Percentiles rank a stretch among this genome's conserved stretches.
Conservation (phyloP, 371 early-diverging fungal genomes). For the Smittium mucronatum region DNA sequence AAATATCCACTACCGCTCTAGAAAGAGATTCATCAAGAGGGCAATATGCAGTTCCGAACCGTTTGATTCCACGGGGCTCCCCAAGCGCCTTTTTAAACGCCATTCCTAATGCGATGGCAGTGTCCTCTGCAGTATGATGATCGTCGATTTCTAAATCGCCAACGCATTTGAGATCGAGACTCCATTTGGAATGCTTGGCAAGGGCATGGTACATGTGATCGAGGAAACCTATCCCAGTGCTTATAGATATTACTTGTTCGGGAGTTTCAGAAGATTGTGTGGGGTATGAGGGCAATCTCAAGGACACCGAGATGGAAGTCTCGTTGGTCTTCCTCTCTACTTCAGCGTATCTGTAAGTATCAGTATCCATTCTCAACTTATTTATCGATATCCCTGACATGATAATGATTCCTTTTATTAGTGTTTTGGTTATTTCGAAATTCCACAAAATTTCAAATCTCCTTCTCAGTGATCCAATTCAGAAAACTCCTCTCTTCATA, state of each 20-base stretch:
- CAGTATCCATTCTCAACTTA: no score
- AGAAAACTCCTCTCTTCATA: no score
- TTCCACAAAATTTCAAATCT: no score
- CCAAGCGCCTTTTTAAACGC: slow-evolving; percentile 88
- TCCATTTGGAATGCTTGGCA: slow-evolving; percentile 87
- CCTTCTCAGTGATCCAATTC: no score
- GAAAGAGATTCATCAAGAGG: slow-evolving; percentile 92
- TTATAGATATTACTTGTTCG: slow-evolving; percentile 54
- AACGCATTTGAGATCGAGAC: slow-evolving; percentile 57
- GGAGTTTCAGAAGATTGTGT: slow-evolving; percentile 38
- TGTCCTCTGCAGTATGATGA: slow-evolving; percentile 95
- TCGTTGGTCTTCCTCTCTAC: slow-evolving; percentile 83
- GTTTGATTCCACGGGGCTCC: slow-evolving; percentile 74
- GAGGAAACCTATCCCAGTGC: slow-evolving; percentile 92
- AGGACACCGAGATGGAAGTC: slow-evolving; percentile 65
- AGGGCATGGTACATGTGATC: slow-evolving; percentile 97
- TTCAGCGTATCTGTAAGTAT: slow-evolving; percentile 51
- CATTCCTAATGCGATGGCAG: slow-evolving; percentile 81
- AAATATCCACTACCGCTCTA: slow-evolving; percentile 91
- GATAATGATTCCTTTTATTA: no score
- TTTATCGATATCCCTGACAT: no score
- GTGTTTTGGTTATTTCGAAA: no score
- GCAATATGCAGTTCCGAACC: slow-evolving; percentile 89
- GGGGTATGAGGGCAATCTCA: slow-evolving; percentile 32
- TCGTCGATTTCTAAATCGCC: slow-evolving; percentile 94